These are phyloP conservation scores for Tubosaeta brunneosetosa DNA, from an alignment of 768 basidiomycete species.

Conservation along the genomic window DNA sequence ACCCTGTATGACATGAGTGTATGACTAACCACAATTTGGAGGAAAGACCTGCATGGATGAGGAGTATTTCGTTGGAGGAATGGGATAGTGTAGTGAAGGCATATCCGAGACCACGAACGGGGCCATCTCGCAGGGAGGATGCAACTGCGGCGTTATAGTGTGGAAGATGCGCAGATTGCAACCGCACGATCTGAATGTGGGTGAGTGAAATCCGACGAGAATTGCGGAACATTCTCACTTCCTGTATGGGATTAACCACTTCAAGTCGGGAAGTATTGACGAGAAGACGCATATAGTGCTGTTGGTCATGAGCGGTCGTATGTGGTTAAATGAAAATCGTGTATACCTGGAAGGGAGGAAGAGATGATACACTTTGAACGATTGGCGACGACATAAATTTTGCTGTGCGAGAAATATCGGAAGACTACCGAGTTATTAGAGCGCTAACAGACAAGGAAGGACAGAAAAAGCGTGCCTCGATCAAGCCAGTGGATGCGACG, in stretches of 20 bases:
- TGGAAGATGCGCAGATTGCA: constrained; percentile 72
- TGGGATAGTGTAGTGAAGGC: constrained; percentile 51
- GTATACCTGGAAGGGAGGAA: constrained; percentile 55
- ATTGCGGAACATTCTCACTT: constrained; percentile 29
- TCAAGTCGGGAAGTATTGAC: constrained; percentile 31
- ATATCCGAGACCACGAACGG: constrained; percentile 55
- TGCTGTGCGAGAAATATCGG: constrained; percentile 66
- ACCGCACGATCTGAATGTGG: constrained; percentile 54
- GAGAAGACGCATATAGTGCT: constrained; percentile 53
- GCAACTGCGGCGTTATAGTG: constrained; percentile 76
- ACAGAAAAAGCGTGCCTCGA: constrained; percentile 43
- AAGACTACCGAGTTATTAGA: constrained; percentile 36
- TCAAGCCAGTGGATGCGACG: constrained; percentile 64
- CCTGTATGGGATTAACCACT: constrained; percentile 35
- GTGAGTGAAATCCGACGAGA: not conserved
- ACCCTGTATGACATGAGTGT: constrained; percentile 19
- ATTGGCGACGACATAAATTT: constrained; percentile 77
- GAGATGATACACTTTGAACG: constrained; percentile 63
- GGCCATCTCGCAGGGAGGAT: constrained; percentile 68
- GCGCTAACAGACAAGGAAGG: not conserved
- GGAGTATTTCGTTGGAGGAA: constrained; percentile 45
- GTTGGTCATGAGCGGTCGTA: not conserved
- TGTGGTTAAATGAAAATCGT: not conserved
- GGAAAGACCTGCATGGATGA: constrained; percentile 53
- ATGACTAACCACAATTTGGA: not conserved